Percentiles rank a stretch among this genome's conserved stretches.
Conservation (phyloP, 116 monocot genomes). For the Thalassia testudinum region DNA sequence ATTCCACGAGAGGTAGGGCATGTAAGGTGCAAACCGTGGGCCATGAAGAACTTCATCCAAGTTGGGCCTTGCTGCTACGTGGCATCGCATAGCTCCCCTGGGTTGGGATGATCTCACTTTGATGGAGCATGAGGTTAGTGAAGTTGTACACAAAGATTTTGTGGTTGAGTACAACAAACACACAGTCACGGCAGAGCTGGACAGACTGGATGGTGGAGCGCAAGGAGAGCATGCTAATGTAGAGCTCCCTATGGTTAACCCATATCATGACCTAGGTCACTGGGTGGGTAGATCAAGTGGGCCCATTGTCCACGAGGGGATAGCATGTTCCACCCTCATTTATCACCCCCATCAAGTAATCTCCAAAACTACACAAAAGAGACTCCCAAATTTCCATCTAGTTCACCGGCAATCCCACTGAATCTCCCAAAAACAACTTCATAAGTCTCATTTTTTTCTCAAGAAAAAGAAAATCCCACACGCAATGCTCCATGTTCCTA, state of each 20-base stretch:
- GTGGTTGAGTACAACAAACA: constrained; percentile 59
- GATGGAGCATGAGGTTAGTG: constrained; percentile 67
- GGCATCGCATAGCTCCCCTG: constrained; percentile 58
- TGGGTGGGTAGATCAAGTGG: constrained; percentile 37
- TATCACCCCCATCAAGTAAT: too few species aligned
- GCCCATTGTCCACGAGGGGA: constrained; percentile 65
- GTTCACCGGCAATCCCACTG: too few species aligned
- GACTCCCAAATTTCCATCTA: too few species aligned
- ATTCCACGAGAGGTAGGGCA: constrained; percentile 52
- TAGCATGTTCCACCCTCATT: constrained; percentile 78
- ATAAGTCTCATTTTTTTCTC: too few species aligned
- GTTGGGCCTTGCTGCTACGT: constrained; percentile 66
- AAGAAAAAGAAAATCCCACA: too few species aligned
- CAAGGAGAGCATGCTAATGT: constrained; percentile 78
- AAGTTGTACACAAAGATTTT: constrained; percentile 79
- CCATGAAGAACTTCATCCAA: constrained; percentile 70
- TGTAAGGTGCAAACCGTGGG: constrained; percentile 63
- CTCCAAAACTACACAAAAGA: too few species aligned
- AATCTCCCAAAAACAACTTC: too few species aligned
- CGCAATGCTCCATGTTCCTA: too few species aligned
- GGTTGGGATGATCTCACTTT: constrained; percentile 79
- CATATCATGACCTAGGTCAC: constrained; percentile 82
- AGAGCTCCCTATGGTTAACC: constrained; percentile 74
- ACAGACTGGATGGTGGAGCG: constrained; percentile 58
- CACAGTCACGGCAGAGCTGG: constrained; percentile 59